A percentile compares a stretch with the other conserved stretches of the same genome.
These are phyloP conservation scores for Epichloe aotearoae DNA, from an alignment of 2,329 filamentous ascomycete species.

Conservation along the genomic window DNA sequence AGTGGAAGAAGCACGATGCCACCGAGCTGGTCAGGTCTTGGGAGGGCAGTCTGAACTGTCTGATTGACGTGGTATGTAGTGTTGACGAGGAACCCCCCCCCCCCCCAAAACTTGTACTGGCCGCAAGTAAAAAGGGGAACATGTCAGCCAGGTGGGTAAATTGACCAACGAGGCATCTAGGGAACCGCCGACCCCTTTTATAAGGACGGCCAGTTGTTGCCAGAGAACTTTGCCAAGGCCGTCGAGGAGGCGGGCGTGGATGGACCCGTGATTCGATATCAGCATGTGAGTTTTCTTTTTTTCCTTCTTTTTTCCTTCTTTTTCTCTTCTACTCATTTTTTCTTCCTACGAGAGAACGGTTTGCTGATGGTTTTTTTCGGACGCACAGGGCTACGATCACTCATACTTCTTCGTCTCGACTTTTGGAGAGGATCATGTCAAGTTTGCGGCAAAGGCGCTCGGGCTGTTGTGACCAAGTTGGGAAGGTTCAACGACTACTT, in stretches of 20 bases:
- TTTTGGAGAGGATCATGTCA: slow-evolving; percentile 82
- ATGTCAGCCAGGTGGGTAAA: no score
- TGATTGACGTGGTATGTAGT: slow-evolving; percentile 71
- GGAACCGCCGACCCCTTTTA: slow-evolving; percentile 95
- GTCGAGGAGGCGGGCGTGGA: slow-evolving; percentile 62
- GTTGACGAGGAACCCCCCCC: no score
- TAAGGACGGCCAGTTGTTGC: slow-evolving; percentile 81
- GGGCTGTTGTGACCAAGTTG: slow-evolving; percentile 15
- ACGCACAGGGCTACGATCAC: slow-evolving; percentile 69
- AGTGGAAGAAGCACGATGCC: slow-evolving; percentile 84
- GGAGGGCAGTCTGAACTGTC: slow-evolving; percentile 56
- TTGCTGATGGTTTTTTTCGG: background rate
- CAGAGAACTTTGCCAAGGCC: slow-evolving; percentile 79
- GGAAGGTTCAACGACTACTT: no score
- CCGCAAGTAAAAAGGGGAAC: no score
- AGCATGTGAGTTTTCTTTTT: slow-evolving; percentile 40
- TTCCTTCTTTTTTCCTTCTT: no score
- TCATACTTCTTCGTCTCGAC: slow-evolving; percentile 94
- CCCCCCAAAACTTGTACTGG: no score
- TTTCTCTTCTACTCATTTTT: no score
- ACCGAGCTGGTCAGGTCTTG: slow-evolving; percentile 74
- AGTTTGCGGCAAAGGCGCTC: slow-evolving; percentile 80
- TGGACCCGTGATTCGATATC: slow-evolving; percentile 69
- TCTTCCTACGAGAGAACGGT: no score
- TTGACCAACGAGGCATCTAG: slow-evolving; percentile 23